Conservation (phyloP, 2,329 filamentous ascomycete species). For the Claviceps arundinis region DNA sequence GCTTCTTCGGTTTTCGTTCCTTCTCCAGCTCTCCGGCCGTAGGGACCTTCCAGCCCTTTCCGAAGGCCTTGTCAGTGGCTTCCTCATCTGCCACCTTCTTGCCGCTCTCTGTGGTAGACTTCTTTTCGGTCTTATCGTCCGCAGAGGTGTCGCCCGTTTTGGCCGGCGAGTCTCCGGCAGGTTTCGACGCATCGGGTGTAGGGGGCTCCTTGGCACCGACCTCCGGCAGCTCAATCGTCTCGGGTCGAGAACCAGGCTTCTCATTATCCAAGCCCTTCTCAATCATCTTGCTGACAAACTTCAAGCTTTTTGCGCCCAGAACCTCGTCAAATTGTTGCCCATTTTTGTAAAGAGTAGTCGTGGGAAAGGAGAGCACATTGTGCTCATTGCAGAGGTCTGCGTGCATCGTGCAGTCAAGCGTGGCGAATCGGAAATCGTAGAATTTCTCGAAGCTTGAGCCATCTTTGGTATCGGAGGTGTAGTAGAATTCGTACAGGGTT, state of each 20-base stretch:
- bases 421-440: conserved; percentile 82
- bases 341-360: conserved; percentile 67
- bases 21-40: conserved; percentile 18
- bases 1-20: conserved; percentile 32
- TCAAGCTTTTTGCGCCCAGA: conserved; percentile 54
- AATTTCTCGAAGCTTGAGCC: conserved; percentile 56
- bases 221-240: conserved; percentile 53
- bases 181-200: conserved; percentile 12
- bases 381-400: conserved; percentile 63
- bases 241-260: conserved; percentile 67
- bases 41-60: conserved; percentile 17
- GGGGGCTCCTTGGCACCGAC: conserved; percentile 45
- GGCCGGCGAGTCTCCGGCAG: conserved; percentile 18
- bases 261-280: conserved; percentile 66
- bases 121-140: conserved; percentile 9
- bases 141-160: conserved; percentile 12
- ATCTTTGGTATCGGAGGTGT: conserved; percentile 64
- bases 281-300: conserved; percentile 52
- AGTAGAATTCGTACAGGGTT: conserved; percentile 88
- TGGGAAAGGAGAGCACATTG: conserved; percentile 58
- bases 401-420: conserved; percentile 73
- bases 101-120: conserved; percentile 17
- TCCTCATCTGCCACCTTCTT: conserved; percentile 10
- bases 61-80: conserved; percentile 14
- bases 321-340: conserved; percentile 53